These are phyloP conservation scores for Ascochyta koolunga DNA, from an alignment of 2,329 filamentous ascomycete genomes.

Conservation along the genomic window DNA sequence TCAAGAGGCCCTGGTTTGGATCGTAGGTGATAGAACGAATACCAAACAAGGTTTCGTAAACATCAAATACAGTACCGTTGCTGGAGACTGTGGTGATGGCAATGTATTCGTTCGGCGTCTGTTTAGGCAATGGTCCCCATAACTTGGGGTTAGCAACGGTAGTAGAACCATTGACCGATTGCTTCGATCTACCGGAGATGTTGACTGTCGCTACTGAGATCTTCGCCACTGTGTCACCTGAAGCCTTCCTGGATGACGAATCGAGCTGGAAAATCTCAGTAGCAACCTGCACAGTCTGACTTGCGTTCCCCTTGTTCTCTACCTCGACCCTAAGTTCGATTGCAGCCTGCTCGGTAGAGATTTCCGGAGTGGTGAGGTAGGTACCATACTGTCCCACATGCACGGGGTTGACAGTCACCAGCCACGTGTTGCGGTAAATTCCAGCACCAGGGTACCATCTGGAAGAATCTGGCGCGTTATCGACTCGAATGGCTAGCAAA, in stretches of 20 bases:
- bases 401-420: slow-evolving; percentile 54
- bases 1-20: slow-evolving; percentile 50
- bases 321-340: slow-evolving; percentile 55
- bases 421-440: slow-evolving; percentile 62
- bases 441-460: slow-evolving; percentile 63
- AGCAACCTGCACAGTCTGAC: slow-evolving; percentile 45
- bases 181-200: slow-evolving; percentile 42
- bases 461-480: slow-evolving; percentile 57
- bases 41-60: slow-evolving; percentile 59
- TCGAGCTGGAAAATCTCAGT: slow-evolving; percentile 53
- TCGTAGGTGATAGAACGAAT: slow-evolving; percentile 54
- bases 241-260: slow-evolving; percentile 28
- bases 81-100: slow-evolving; percentile 49
- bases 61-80: slow-evolving; percentile 43
- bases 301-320: slow-evolving; percentile 51
- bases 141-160: slow-evolving; percentile 50
- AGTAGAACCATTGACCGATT: slow-evolving; percentile 45
- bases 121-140: slow-evolving; percentile 57
- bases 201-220: slow-evolving; percentile 43
- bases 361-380: slow-evolving; percentile 54
- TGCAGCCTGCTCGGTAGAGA: slow-evolving; percentile 55
- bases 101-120: slow-evolving; percentile 57
- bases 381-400: slow-evolving; percentile 59
- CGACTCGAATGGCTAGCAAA: slow-evolving; percentile 57
- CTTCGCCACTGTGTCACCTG: slow-evolving; percentile 36